Evolutionary conservation across 225 moss, liverwort and hornwort genomes (phyloP).

Genomic region (Anthoceros angustus): DNA sequence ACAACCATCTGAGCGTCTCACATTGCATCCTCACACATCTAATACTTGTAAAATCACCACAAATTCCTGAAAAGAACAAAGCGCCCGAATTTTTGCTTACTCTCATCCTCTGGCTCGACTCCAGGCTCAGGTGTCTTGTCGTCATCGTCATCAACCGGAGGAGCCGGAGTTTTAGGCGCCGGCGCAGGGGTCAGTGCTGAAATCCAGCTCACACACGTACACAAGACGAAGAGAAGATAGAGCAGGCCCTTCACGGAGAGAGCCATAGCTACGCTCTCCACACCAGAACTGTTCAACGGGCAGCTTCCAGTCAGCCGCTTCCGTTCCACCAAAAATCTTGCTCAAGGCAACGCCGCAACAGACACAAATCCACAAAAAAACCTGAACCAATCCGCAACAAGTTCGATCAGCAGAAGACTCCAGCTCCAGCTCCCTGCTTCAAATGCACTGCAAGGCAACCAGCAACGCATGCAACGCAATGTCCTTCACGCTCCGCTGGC

Average conservation of each 20-base stretch:
- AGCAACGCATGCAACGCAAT: no score
- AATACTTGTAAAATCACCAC: neutral
- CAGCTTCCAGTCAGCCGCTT: no score
- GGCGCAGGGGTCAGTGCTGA: neutral
- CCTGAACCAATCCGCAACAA: no score
- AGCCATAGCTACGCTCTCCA: neutral
- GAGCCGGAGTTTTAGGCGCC: neutral
- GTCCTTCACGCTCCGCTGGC: no score
- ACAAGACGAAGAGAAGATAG: conserved; percentile 2
- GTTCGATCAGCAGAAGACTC: no score
- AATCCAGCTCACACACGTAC: neutral
- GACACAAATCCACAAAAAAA: no score
- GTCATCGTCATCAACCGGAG: neutral
- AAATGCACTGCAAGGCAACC: no score
- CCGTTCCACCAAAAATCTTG: no score
- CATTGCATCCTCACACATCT: neutral
- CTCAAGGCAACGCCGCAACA: no score
- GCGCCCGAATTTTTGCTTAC: neutral
- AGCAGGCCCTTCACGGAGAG: neutral
- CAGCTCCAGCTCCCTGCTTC: no score
- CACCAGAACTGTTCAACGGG: no score
- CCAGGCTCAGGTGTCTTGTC: neutral
- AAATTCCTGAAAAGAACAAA: neutral
- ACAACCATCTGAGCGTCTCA: neutral
- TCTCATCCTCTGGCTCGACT: conserved; percentile 5